Evolutionary conservation across 2,329 filamentous ascomycete genomes (phyloP), one percentile per base, ranked within the genome.

Genomic region (Shiraia sp.): DNA sequence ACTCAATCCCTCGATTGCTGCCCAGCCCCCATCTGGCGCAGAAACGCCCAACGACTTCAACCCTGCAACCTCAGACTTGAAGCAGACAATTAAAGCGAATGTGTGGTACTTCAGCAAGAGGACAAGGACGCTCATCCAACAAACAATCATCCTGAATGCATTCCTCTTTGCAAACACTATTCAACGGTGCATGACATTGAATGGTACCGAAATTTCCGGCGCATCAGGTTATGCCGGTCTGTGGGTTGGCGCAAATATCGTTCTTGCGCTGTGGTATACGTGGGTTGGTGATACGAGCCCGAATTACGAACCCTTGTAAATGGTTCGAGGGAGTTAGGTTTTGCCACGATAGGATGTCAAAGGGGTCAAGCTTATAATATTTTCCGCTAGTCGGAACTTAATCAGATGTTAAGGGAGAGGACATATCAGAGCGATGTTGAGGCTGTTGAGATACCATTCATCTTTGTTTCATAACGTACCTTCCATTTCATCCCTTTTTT

Each of bases 71-170:
- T 85, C 87, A 1, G 81, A 78, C 1, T 75, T 95, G 13, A 70
- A 74, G 17, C 81, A 93, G 68, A 92, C 88, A 2, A 62, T 95
- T 23, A 74, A 77, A 58, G 85, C 82, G 68, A 90, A 91, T 57
- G 59, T 90, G 36, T 90, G 85, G 79, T 86, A 86, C 25, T 87
- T 81, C 67, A 78, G 87, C 30, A 75, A 75, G 49, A 80, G 90
- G 42, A 90, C 88, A 0, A 73, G 75, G 12, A 73, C 82, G 5
- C 72, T 84, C 33, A 74, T 80, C 44, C 59, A 80, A 36, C 74
- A 84, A 35, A 84, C 82, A 3, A 53, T 67, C 4, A 55, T 77
- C 6, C 62, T 83, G 30, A 73, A 73, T 0, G 52, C 59, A 1
- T 70, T 78, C 45, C 60, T 74, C 9, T 63, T 77, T 7, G 57